Percentiles rank a stretch among this genome's conserved stretches.
phyloP scores from a whole-genome alignment of 345 rosid species.

The Camelina hispida region DNA sequence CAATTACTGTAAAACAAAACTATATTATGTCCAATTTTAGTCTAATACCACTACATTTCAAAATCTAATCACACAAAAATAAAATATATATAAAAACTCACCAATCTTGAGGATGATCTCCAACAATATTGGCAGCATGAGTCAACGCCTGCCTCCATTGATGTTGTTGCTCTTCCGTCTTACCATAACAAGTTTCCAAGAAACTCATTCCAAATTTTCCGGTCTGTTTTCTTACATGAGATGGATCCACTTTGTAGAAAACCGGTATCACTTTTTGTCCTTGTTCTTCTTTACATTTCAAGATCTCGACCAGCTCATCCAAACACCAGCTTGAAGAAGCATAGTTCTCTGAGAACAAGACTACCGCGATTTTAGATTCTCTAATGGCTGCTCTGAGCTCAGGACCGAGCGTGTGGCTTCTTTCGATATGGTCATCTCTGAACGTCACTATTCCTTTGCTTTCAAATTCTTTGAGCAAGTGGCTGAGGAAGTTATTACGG shows the following conservation, averaged over 20 bases:
- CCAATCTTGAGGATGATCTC: neutral
- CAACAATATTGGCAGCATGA: neutral
- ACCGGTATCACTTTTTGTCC: neutral
- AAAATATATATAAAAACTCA: neutral
- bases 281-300: neutral
- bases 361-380: neutral
- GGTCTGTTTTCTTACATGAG: neutral
- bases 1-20: too few relatives aligned
- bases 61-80: neutral
- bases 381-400: neutral
- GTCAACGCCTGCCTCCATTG: neutral
- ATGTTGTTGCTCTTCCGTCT: neutral
- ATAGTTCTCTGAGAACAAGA: conserved; percentile 1
- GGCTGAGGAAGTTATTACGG: neutral
- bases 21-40: too few relatives aligned
- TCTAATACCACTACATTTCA: too few relatives aligned
- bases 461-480: neutral
- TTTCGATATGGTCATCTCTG: neutral
- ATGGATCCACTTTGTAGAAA: neutral
- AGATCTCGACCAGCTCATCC: neutral
- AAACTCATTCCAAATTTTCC: neutral
- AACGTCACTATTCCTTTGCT: neutral
- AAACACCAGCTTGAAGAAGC: conserved; percentile 7
- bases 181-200: neutral
- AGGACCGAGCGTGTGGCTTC: neutral